phyloP scores from a whole-genome alignment of 805 yeast species.

The Teunomyces barrocoloradensis region DNA sequence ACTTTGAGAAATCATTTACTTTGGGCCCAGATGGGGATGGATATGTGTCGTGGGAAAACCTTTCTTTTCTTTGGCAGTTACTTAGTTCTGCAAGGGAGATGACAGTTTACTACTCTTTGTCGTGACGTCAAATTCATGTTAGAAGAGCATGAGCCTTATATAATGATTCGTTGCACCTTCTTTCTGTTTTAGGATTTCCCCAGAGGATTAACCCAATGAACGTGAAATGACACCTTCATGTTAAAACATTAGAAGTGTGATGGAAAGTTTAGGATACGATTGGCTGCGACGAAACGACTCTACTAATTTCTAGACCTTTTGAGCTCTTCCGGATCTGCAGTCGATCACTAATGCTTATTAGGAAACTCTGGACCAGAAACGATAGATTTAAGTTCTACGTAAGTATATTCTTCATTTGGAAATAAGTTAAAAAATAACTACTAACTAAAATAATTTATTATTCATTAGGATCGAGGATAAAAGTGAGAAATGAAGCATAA shows the following conservation, averaged over 20 bases:
- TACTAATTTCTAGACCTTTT: not conserved
- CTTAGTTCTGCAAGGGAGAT: not conserved
- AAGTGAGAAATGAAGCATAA: not conserved
- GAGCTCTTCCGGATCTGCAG: not conserved
- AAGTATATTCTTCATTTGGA: not conserved
- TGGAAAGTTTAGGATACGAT: not conserved
- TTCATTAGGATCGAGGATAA: not conserved
- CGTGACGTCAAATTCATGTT: not conserved
- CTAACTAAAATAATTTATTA: conserved; percentile 5
- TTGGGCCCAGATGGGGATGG: not conserved
- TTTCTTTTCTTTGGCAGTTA: not conserved
- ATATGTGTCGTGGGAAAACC: not conserved
- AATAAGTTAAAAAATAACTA: not conserved
- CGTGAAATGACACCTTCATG: conserved; percentile 4
- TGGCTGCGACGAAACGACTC: not conserved
- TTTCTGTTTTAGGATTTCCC: conserved; percentile 6
- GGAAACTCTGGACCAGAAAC: not conserved
- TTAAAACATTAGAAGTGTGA: conserved; percentile 1
- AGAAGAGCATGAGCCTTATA: not conserved
- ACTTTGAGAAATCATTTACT: conserved; percentile 2
- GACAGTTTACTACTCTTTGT: not conserved
- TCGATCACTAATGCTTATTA: not conserved
- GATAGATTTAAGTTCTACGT: conserved; percentile 4
- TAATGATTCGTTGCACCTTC: not conserved
- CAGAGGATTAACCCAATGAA: conserved; percentile 8